Percentiles rank a stretch among this genome's conserved stretches.
phyloP scores from a whole-genome alignment of 1,284 basidiomycete species.

The Veloporphyrellus conicus region DNA sequence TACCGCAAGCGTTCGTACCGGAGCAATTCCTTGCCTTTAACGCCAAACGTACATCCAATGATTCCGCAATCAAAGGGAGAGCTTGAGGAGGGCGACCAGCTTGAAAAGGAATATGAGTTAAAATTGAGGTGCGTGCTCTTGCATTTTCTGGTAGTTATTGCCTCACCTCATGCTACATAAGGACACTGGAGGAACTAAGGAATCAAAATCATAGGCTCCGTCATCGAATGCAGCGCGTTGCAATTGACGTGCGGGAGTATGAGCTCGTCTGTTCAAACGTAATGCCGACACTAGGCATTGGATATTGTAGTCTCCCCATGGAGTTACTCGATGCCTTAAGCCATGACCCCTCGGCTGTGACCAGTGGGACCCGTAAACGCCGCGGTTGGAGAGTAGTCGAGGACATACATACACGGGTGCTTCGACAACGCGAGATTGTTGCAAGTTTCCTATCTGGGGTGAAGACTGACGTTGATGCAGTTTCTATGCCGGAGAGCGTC shows the following conservation, averaged over 20 bases:
- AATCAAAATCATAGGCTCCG: conserved; percentile 62
- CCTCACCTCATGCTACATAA: conserved; percentile 27
- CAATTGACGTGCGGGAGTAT: conserved; percentile 57
- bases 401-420: conserved; percentile 59
- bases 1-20: conserved; percentile 25
- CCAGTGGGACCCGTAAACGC: conserved; percentile 52
- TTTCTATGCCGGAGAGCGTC: conserved; percentile 38
- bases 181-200: conserved; percentile 53
- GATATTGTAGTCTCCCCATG: conserved; percentile 48
- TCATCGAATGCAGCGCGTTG: conserved; percentile 60
- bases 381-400: conserved; percentile 67
- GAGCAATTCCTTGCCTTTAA: conserved; percentile 24
- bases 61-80: conserved; percentile 36
- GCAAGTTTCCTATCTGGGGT: conserved; percentile 42
- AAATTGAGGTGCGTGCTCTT: conserved; percentile 50
- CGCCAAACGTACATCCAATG: conserved; percentile 5
- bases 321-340: conserved; percentile 68
- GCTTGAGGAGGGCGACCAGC: conserved; percentile 44
- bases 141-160: conserved; percentile 1
- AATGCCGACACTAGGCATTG: conserved; percentile 44
- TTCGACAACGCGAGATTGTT: conserved; percentile 55
- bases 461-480: conserved; percentile 15
- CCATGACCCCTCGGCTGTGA: conserved; percentile 71
- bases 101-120: conserved; percentile 53
- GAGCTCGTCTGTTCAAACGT: conserved; percentile 53